Evolutionary conservation across 2,329 filamentous ascomycete genomes (phyloP).

Genomic region (Fusarium sp.): DNA sequence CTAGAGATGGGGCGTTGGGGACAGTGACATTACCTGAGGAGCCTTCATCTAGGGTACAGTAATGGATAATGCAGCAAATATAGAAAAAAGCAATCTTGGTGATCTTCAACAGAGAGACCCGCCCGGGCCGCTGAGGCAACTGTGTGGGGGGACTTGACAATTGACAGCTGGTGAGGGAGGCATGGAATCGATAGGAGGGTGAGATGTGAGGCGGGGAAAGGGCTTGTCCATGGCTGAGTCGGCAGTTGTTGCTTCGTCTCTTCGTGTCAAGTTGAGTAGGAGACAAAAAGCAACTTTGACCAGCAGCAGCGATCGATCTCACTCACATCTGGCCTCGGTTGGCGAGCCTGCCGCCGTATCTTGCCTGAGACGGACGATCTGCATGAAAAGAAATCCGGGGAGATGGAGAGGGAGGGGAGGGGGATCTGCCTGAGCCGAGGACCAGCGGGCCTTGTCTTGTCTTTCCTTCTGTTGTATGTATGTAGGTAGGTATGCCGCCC

Average conservation of each 20-base stretch:
- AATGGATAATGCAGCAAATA: constrained; percentile 7
- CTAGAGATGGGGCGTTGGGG: background rate
- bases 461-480: constrained; percentile 3
- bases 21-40: background rate
- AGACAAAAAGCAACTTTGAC: constrained; percentile 2
- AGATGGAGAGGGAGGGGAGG: constrained; percentile 20
- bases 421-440: constrained; percentile 20
- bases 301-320: background rate
- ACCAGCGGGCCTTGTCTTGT: constrained; percentile 7
- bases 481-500: background rate
- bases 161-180: constrained; percentile 2
- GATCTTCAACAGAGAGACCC: constrained; percentile 27
- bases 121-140: constrained; percentile 16
- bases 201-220: background rate
- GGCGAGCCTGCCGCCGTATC: constrained; percentile 25
- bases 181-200: background rate
- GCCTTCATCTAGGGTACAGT: background rate
- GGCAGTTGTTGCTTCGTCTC: background rate
- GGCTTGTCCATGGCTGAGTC: background rate
- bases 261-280: background rate
- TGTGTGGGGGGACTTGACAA: constrained; percentile 20
- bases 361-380: constrained; percentile 23
- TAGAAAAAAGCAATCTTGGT: constrained; percentile 2
- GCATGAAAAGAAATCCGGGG: constrained; percentile 32
- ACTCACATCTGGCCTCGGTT: constrained; percentile 15